These are phyloP conservation scores for Talaromyces trachyspermus DNA, from an alignment of 495 filamentous ascomycete species.

Conservation along the genomic window DNA sequence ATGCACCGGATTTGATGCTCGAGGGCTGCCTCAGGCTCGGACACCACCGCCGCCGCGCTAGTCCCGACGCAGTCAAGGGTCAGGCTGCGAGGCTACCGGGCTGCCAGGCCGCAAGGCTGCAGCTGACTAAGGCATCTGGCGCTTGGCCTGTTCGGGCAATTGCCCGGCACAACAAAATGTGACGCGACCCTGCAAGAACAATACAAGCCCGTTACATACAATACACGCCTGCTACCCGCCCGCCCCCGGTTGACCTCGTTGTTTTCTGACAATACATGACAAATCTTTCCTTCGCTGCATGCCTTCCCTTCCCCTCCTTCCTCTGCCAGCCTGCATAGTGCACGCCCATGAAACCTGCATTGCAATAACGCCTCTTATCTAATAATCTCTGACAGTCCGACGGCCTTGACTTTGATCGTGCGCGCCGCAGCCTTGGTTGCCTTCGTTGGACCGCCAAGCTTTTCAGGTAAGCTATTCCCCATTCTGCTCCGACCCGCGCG, in stretches of 20 bases:
- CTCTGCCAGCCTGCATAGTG: no score
- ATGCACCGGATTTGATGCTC: no score
- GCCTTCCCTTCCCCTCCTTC: background rate
- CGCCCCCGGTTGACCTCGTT: background rate
- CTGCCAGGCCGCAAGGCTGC: no score
- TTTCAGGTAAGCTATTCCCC: slow-evolving; percentile 2
- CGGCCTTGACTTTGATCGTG: background rate
- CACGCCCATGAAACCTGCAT: background rate
- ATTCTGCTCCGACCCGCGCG: slow-evolving; percentile 4
- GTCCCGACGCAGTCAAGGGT: background rate
- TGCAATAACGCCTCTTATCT: background rate
- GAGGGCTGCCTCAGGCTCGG: background rate
- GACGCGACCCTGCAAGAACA: no score
- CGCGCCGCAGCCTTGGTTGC: no score
- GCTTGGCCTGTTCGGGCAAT: background rate
- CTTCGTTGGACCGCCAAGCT: slow-evolving; percentile 4
- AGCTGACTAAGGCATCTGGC: background rate
- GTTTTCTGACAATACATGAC: background rate
- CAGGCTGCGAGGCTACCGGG: no score
- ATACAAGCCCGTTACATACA: background rate
- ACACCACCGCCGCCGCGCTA: slow-evolving; percentile 1
- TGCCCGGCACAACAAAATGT: background rate
- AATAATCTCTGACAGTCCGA: background rate
- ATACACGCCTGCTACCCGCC: background rate
- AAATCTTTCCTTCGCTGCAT: background rate